These are phyloP conservation scores for Coccinonectria pachysandricola DNA, from an alignment of 2,329 filamentous ascomycete species.

Conservation along the genomic window DNA sequence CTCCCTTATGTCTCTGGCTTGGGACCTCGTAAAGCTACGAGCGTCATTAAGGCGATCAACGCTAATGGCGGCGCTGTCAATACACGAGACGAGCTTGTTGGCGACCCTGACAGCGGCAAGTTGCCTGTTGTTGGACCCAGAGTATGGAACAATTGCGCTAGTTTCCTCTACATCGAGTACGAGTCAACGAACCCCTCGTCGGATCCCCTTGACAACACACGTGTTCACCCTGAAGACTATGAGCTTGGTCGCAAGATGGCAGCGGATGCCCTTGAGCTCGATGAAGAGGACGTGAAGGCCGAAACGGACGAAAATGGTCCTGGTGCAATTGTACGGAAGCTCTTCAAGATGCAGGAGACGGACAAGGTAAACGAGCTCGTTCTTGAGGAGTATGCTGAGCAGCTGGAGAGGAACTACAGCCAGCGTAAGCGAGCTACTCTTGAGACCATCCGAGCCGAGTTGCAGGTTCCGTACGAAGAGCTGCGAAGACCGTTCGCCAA, in stretches of 20 bases:
- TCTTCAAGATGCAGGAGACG: slow-evolving; percentile 89
- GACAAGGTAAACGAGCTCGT: slow-evolving; percentile 95
- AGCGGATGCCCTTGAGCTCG: slow-evolving; percentile 87
- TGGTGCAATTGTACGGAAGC: slow-evolving; percentile 82
- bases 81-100: slow-evolving; percentile 78
- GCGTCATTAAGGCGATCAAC: slow-evolving; percentile 64
- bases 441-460: slow-evolving; percentile 88
- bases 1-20: slow-evolving; percentile 86
- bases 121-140: slow-evolving; percentile 74
- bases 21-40: slow-evolving; percentile 84
- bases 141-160: slow-evolving; percentile 95
- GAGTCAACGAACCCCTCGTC: slow-evolving; percentile 72
- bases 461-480: slow-evolving; percentile 90
- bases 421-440: slow-evolving; percentile 92
- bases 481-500: slow-evolving; percentile 69
- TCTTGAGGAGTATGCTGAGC: slow-evolving; percentile 92
- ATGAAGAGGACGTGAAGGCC: slow-evolving; percentile 95
- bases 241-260: slow-evolving; percentile 98
- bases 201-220: slow-evolving; percentile 91
- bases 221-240: slow-evolving; percentile 97
- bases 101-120: slow-evolving; percentile 71
- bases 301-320: slow-evolving; percentile 84
- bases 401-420: slow-evolving; percentile 85
- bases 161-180: slow-evolving; percentile 84
- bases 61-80: slow-evolving; percentile 79